These are phyloP conservation scores for Jaapia argillacea DNA, from an alignment of 768 basidiomycete species.

Conservation along the genomic window DNA sequence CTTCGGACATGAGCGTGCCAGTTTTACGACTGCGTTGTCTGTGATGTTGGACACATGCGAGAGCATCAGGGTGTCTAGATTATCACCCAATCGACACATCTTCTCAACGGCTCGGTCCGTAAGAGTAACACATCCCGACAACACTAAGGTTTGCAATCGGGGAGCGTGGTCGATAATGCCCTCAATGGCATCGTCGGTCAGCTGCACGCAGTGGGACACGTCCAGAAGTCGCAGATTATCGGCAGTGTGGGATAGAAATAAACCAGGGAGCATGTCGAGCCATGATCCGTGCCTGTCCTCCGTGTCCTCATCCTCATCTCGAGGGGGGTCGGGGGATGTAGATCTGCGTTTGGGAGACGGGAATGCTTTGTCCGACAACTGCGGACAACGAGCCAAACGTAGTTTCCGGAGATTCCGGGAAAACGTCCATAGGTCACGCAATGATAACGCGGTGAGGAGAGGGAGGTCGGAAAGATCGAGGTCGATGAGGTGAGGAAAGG, in stretches of 20 bases:
- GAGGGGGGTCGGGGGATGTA: conserved; percentile 3
- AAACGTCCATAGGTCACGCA: conserved; percentile 77
- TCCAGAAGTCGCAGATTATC: conserved; percentile 75
- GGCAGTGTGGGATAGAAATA: conserved; percentile 53
- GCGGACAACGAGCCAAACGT: conserved; percentile 67
- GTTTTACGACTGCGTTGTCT: conserved; percentile 56
- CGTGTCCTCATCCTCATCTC: not conserved
- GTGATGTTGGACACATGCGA: conserved; percentile 77
- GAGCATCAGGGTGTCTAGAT: conserved; percentile 72
- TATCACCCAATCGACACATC: conserved; percentile 61
- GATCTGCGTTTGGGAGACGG: conserved; percentile 29
- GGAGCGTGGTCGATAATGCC: conserved; percentile 72
- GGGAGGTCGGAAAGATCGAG: conserved; percentile 69
- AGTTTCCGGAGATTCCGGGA: conserved; percentile 69
- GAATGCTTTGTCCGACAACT: conserved; percentile 73
- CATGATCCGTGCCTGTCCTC: conserved; percentile 33
- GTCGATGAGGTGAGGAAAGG: conserved; percentile 71
- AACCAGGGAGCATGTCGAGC: conserved; percentile 52
- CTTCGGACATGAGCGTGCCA: conserved; percentile 62
- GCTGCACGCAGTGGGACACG: conserved; percentile 53
- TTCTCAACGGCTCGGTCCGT: conserved; percentile 63
- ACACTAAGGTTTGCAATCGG: conserved; percentile 60
- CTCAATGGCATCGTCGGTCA: conserved; percentile 70
- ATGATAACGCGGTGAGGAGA: conserved; percentile 53
- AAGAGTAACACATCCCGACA: conserved; percentile 69